phyloP scores from a whole-genome alignment of 2,329 filamentous ascomycete genomes.

The Arthroderma uncinatum region DNA sequence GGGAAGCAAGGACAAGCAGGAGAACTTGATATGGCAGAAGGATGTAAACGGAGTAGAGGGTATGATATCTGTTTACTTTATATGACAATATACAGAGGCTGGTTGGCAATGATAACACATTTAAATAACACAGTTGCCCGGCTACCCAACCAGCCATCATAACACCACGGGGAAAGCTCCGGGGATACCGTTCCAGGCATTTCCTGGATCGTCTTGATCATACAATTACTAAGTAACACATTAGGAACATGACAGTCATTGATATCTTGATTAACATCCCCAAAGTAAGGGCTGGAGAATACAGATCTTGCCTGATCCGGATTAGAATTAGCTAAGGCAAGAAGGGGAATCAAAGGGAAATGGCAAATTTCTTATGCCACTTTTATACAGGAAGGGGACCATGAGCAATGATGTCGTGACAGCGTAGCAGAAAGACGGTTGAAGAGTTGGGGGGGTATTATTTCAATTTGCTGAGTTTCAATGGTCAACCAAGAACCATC shows the following conservation, averaged over 20 bases:
- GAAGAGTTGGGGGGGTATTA: background rate
- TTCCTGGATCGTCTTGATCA: background rate
- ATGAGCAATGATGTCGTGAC: background rate
- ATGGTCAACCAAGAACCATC: background rate
- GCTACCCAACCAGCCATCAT: background rate
- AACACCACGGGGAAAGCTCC: background rate
- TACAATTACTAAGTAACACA: background rate
- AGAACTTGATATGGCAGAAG: background rate
- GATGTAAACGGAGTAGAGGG: background rate
- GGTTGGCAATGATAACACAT: background rate
- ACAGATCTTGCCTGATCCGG: background rate
- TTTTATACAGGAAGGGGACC: background rate
- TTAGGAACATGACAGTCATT: background rate
- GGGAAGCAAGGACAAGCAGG: background rate
- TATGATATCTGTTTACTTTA: background rate
- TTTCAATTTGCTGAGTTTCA: background rate
- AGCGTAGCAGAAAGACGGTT: background rate
- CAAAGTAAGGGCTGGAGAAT: background rate
- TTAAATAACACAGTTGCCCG: conserved; percentile 1
- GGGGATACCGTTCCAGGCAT: too few relatives aligned
- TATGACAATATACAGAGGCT: background rate
- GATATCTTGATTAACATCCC: background rate
- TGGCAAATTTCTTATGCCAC: background rate
- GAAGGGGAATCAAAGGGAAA: background rate
- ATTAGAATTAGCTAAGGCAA: too few relatives aligned